Base-by-base conservation (phyloP, 2,329 filamentous ascomycete genomes). In the Lachnellula arida region DNA sequence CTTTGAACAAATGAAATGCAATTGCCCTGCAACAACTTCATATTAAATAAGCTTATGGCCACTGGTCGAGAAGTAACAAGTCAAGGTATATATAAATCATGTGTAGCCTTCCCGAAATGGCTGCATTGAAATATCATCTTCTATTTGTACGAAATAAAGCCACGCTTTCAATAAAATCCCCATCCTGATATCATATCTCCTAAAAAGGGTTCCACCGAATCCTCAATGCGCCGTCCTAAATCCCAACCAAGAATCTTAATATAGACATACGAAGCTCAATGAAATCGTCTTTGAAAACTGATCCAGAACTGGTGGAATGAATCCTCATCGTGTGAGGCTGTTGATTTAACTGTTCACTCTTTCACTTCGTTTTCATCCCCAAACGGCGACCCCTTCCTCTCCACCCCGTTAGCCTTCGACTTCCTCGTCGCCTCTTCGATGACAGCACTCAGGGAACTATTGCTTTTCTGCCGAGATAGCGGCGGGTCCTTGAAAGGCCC, bases 401-500 rank as follows among this genome's bases (percentile, higher is more conserved):
- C 72, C 67, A 55, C 71, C 63, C 42, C 65, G 63, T 46, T 65
- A 60, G 19, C 68, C 46, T 67, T 59, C 22, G 65, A 66, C 46
- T 63, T 70, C 46, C 71, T 71, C 59, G 74, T 73, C 2, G 79
- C 75, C 58, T 82, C 80, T 63, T 83, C 80, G 22, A 79, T 79
- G 28, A 85, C 78, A 5, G 80, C 78, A 55, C 80, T 79, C 12
- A 86, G 72, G 46, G 74, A 79, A 12, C 73, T 74, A 12, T 72
- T 74, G 60, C 74, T 79, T 56, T 71, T 66, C 52, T 72, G 63
- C 28, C 56, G 56, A 51, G 62, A 63, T 51, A 67, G 64, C 2
- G 79, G 76, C 2, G 81, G 81, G 59, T 85, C 83, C 7, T 78
- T 76, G 67, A 86, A 86, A 0, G 83, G 82, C 0, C 82, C 78